phyloP scores from a whole-genome alignment of 768 basidiomycete genomes.

The Phlebiopsis gigantea region DNA sequence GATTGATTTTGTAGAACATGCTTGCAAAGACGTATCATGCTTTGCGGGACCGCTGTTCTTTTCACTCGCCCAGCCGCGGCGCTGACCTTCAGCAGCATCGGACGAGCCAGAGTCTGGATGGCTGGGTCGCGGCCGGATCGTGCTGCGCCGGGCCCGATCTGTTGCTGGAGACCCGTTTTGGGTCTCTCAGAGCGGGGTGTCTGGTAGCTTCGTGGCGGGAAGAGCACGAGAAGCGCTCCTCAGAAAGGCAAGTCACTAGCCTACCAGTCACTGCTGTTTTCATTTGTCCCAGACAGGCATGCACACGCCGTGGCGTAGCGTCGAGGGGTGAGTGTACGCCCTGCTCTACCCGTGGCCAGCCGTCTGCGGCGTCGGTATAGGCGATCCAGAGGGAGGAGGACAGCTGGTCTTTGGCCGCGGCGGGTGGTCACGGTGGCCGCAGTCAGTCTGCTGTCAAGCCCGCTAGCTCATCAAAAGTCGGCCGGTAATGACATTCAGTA shows the following conservation, averaged over 20 bases:
- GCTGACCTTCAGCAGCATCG: background rate
- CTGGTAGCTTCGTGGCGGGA: slow-evolving; percentile 15
- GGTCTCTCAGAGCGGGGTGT: background rate
- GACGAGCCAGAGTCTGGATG: background rate
- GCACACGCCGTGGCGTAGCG: background rate
- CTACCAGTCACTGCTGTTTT: background rate
- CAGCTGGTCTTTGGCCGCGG: background rate
- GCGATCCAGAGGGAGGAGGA: background rate
- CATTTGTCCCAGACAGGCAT: slow-evolving; percentile 2
- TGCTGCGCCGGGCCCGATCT: background rate
- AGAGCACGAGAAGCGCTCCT: background rate
- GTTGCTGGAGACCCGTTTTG: background rate
- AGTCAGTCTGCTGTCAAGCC: background rate
- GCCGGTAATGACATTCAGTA: background rate
- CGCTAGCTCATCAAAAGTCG: background rate
- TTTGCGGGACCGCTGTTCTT: background rate
- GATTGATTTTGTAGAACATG: background rate
- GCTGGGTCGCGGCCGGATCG: background rate
- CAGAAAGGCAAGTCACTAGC: slow-evolving; percentile 6
- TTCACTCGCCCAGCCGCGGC: background rate
- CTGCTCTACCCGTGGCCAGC: background rate
- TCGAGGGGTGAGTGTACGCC: background rate
- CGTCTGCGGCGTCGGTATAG: background rate
- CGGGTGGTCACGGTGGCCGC: background rate
- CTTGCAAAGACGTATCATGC: background rate